These are phyloP conservation scores for Buddleja alternifolia DNA, from an alignment of 257 asterid species.

Conservation along the genomic window DNA sequence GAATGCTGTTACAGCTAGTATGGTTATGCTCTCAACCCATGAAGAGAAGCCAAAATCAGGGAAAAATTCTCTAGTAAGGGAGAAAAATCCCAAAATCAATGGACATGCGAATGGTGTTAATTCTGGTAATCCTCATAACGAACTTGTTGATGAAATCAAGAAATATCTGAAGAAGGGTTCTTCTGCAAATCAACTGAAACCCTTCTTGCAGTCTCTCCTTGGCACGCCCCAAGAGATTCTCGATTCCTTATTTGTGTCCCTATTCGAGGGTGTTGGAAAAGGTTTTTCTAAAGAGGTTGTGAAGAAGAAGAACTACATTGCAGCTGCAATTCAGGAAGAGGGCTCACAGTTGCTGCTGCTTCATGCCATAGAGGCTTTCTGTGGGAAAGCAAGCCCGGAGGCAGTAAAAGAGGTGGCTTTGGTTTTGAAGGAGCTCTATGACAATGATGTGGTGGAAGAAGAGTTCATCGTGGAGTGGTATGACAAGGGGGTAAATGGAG, in stretches of 20 bases:
- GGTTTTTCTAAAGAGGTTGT: slow-evolving; percentile 47
- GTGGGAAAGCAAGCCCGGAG: slow-evolving; percentile 45
- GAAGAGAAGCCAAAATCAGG: slow-evolving; percentile 59
- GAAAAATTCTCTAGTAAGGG: slow-evolving; percentile 35
- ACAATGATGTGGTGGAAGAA: slow-evolving; percentile 47
- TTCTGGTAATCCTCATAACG: slow-evolving; percentile 10
- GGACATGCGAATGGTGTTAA: slow-evolving; percentile 35
- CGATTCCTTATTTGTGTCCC: slow-evolving; percentile 43
- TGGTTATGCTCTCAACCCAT: slow-evolving; percentile 64
- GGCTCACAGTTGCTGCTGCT: slow-evolving; percentile 44
- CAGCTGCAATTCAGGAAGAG: slow-evolving; percentile 42
- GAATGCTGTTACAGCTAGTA: slow-evolving; percentile 67
- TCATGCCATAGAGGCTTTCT: slow-evolving; percentile 41
- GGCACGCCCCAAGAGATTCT: slow-evolving; percentile 33
- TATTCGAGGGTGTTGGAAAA: slow-evolving; percentile 50
- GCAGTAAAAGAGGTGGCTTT: slow-evolving; percentile 51
- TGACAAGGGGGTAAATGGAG: slow-evolving; percentile 42
- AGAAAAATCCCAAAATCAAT: slow-evolving; percentile 25
- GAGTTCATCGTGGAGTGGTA: slow-evolving; percentile 54
- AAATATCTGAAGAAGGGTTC: slow-evolving; percentile 36
- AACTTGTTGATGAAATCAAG: slow-evolving; percentile 41
- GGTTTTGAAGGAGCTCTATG: slow-evolving; percentile 50
- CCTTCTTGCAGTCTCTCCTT: slow-evolving; percentile 41
- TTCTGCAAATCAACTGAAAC: slow-evolving; percentile 36
- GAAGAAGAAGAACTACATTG: slow-evolving; percentile 42